Conservation (phyloP, 768 basidiomycete species). For the Paxillus involutus region DNA sequence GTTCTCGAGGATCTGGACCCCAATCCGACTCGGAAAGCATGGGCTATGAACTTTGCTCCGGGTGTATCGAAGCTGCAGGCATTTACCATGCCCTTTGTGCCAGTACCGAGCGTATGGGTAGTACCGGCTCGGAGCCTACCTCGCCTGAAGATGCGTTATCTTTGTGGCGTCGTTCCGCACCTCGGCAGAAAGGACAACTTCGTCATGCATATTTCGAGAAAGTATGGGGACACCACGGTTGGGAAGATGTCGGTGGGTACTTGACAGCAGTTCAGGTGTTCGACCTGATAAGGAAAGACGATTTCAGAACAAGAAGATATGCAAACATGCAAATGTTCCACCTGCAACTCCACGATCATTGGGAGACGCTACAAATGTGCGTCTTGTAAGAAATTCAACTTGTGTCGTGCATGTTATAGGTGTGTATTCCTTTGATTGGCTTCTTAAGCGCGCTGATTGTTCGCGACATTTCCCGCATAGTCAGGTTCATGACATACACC, state of each 20-base stretch:
- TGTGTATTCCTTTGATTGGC: conserved; percentile 27
- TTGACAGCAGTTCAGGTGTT: background rate
- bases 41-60: conserved; percentile 85
- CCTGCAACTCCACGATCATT: conserved; percentile 64
- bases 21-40: conserved; percentile 6
- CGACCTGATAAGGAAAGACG: conserved; percentile 3
- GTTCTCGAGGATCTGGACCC: conserved; percentile 2
- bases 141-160: conserved; percentile 56
- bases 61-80: conserved; percentile 77
- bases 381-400: conserved; percentile 73
- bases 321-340: conserved; percentile 68
- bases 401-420: conserved; percentile 87
- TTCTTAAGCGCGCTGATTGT: background rate
- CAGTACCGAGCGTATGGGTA: conserved; percentile 35
- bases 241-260: conserved; percentile 85
- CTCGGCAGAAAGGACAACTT: conserved; percentile 69
- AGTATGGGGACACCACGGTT: conserved; percentile 78
- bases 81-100: conserved; percentile 72
- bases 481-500: conserved; percentile 90
- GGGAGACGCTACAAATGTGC: conserved; percentile 81
- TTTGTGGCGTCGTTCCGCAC: conserved; percentile 66
- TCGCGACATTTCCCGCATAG: conserved; percentile 37
- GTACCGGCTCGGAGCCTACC: conserved; percentile 36
- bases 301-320: conserved; percentile 71
- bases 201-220: conserved; percentile 88